A percentile compares a stretch with the other conserved stretches of the same genome.
Conservation (phyloP, 352 stramenopile species). For the Pythium scleroteichum region DNA sequence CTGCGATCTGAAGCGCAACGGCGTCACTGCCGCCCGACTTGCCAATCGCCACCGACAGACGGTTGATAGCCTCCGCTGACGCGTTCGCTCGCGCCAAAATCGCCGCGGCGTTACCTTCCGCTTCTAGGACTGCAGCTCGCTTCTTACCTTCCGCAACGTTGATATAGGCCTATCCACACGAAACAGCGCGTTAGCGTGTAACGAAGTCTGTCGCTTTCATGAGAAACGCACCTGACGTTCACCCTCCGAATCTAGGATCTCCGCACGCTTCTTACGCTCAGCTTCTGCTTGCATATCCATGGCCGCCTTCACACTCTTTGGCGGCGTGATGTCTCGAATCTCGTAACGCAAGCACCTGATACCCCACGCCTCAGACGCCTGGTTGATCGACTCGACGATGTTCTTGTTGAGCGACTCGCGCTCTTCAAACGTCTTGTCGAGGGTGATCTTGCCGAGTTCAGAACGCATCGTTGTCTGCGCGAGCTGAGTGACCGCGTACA, state of each 20-base stretch:
- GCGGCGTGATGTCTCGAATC: conserved; percentile 89
- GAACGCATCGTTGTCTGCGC: conserved; percentile 92
- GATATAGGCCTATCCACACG: conserved; percentile 61
- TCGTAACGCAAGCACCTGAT: conserved; percentile 92
- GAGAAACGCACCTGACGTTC: conserved; percentile 49
- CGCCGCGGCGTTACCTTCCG: conserved; percentile 82
- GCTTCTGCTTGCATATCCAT: conserved; percentile 94
- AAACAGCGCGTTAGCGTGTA: not conserved
- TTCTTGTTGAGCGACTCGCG: conserved; percentile 90
- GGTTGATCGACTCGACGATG: conserved; percentile 91
- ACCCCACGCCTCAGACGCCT: conserved; percentile 88
- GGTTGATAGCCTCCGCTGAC: conserved; percentile 79
- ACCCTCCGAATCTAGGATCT: conserved; percentile 92
- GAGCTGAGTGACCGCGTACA: conserved; percentile 90
- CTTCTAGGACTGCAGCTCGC: conserved; percentile 80
- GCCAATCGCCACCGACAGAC: conserved; percentile 71
- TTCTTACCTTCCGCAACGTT: conserved; percentile 92
- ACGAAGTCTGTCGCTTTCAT: too few relatives aligned
- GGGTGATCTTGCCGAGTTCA: conserved; percentile 91
- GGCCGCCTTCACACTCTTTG: conserved; percentile 81
- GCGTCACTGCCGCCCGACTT: conserved; percentile 73
- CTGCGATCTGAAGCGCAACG: conserved; percentile 83
- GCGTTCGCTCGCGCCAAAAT: conserved; percentile 83
- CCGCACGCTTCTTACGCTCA: conserved; percentile 89
- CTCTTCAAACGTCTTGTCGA: conserved; percentile 94